Evolutionary conservation across 495 filamentous ascomycete genomes (phyloP).

Genomic region (Lasiosphaeris hirsuta): DNA sequence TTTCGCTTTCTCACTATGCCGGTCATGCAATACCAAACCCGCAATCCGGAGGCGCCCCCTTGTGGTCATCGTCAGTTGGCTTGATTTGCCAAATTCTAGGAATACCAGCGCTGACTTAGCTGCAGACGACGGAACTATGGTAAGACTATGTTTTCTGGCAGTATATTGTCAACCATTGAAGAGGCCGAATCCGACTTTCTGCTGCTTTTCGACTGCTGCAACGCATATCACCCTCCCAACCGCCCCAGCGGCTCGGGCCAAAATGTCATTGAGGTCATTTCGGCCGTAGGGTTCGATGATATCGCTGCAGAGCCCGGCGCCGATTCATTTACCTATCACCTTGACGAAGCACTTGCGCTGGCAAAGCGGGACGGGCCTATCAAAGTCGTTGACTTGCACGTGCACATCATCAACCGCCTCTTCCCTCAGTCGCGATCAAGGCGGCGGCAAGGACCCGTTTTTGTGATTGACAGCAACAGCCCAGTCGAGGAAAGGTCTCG

Average conservation of each 20-base stretch:
- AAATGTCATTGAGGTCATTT: slow-evolving; percentile 5
- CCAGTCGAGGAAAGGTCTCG: neutral
- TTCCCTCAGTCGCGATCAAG: neutral
- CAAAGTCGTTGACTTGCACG: neutral
- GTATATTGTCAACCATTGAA: slow-evolving; percentile 21
- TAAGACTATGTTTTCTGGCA: slow-evolving; percentile 18
- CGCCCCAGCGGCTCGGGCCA: neutral
- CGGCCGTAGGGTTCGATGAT: neutral
- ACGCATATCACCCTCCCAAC: neutral
- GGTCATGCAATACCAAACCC: no score
- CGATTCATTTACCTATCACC: slow-evolving; percentile 1
- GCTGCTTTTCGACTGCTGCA: slow-evolving; percentile 32
- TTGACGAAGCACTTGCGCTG: slow-evolving; percentile 7
- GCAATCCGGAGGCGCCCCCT: no score
- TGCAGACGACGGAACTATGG: neutral
- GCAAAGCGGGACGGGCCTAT: neutral
- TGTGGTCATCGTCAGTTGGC: no score
- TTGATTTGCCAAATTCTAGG: no score
- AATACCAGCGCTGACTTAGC: no score
- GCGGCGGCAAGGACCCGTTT: neutral
- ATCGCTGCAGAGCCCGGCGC: neutral
- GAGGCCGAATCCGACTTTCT: slow-evolving; percentile 27
- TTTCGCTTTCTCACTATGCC: no score
- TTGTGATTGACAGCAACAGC: neutral
- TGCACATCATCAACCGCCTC: neutral